A percentile compares a stretch with the other conserved stretches of the same genome.
phyloP scores from a whole-genome alignment of 75 land plant species.

The Cryptomeria japonica region DNA sequence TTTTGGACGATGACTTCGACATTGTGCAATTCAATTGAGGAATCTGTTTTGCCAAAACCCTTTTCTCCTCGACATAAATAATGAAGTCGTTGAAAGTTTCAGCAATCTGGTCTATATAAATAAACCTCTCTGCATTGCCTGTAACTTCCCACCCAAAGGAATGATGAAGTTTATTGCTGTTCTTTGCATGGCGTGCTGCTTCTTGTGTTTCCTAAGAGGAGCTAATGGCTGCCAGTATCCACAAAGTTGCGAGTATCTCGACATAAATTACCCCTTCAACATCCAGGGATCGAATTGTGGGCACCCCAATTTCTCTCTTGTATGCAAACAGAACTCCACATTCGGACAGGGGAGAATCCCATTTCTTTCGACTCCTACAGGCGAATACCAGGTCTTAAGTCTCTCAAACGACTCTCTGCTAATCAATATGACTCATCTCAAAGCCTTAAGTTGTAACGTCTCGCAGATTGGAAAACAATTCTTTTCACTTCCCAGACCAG shows the following conservation, averaged over 20 bases:
- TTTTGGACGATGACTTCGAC: too few relatives aligned
- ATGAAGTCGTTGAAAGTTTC: too few relatives aligned
- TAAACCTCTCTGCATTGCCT: too few relatives aligned
- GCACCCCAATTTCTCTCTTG: background rate
- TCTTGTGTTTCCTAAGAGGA: background rate
- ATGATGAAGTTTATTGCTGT: background rate
- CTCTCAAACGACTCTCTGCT: background rate
- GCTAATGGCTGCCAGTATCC: background rate
- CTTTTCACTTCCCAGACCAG: background rate
- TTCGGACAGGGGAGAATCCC: background rate
- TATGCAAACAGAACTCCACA: background rate
- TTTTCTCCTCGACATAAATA: too few relatives aligned
- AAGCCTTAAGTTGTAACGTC: background rate
- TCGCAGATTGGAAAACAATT: background rate
- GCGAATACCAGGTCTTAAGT: background rate
- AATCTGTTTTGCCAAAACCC: too few relatives aligned
- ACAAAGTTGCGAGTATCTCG: background rate
- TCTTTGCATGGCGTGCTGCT: background rate
- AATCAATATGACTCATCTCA: background rate
- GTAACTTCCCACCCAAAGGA: background rate
- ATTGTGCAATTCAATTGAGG: too few relatives aligned
- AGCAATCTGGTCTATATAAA: too few relatives aligned
- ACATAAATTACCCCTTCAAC: background rate
- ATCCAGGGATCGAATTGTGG: background rate
- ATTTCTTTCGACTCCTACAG: background rate